Percentiles rank a stretch among this genome's conserved stretches.
Evolutionary conservation across 768 basidiomycete genomes (phyloP).

Genomic region (Clitopilus hobsonii): DNA sequence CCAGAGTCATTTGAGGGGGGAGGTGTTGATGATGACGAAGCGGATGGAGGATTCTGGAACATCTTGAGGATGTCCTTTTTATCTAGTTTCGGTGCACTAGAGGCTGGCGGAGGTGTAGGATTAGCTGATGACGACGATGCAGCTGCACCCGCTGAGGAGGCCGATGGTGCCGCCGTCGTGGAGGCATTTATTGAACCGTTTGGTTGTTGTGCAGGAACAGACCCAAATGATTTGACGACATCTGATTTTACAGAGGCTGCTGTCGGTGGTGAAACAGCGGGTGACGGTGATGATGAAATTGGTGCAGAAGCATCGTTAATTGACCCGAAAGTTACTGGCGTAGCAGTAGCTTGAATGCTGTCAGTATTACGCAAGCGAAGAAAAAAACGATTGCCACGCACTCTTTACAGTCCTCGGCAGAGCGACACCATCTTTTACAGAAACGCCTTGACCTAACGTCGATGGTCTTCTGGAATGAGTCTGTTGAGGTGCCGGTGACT

Average conservation of each 20-base stretch:
- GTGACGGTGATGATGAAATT: constrained; percentile 79
- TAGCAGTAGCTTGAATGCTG: constrained; percentile 32
- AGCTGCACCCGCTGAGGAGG: constrained; percentile 29
- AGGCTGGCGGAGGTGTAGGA: constrained; percentile 23
- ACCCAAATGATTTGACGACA: constrained; percentile 78
- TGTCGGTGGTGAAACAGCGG: constrained; percentile 16
- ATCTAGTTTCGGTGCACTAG: constrained; percentile 21
- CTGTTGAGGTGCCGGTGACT: constrained; percentile 64
- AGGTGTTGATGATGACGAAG: constrained; percentile 19
- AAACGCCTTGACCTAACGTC: constrained; percentile 62
- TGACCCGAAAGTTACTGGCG: constrained; percentile 83
- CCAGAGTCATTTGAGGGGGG: background rate
- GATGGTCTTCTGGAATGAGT: constrained; percentile 81
- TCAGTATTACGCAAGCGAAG: constrained; percentile 9
- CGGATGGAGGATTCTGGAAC: constrained; percentile 55
- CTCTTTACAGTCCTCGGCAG: constrained; percentile 68
- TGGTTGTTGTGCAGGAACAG: constrained; percentile 60
- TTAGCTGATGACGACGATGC: constrained; percentile 28
- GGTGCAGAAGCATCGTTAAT: constrained; percentile 78
- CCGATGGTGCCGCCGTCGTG: constrained; percentile 23
- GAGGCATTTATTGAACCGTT: constrained; percentile 57
- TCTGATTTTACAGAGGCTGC: constrained; percentile 63
- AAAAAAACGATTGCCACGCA: constrained; percentile 14
- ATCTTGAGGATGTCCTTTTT: constrained; percentile 57
- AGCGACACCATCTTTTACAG: constrained; percentile 77